Conservation (phyloP, 1,284 basidiomycete genomes). For the Trametes pubescens region DNA sequence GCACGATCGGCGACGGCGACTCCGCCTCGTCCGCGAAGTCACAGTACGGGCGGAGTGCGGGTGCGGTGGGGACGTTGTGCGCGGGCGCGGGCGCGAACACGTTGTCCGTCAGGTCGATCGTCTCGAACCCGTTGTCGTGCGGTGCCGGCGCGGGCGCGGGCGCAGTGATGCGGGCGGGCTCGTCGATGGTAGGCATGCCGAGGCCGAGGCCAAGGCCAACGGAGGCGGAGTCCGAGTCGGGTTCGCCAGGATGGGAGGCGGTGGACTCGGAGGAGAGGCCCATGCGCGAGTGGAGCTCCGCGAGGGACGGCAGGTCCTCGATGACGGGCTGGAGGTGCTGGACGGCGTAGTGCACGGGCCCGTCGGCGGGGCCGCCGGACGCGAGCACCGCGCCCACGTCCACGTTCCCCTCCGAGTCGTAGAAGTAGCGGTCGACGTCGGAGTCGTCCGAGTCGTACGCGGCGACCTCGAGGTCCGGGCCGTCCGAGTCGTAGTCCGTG, state of each 20-base stretch:
- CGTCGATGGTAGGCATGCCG: background rate
- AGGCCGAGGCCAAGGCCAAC: background rate
- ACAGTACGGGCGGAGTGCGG: constrained; percentile 18
- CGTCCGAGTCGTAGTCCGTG: constrained; percentile 7
- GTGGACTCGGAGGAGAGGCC: background rate
- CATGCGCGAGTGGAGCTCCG: constrained; percentile 3
- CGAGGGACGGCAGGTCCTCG: constrained; percentile 13
- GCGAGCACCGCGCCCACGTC: background rate
- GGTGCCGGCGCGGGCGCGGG: background rate
- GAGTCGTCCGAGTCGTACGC: constrained; percentile 17
- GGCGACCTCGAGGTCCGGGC: background rate
- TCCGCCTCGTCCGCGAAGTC: constrained; percentile 2
- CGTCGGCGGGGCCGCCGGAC: background rate
- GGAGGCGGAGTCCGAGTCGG: background rate
- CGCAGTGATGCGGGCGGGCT: background rate
- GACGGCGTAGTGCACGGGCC: constrained; percentile 6
- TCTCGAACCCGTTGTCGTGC: constrained; percentile 16
- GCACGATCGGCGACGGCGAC: constrained; percentile 21
- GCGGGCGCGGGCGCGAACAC: background rate
- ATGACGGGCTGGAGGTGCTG: constrained; percentile 10
- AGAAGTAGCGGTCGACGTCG: constrained; percentile 18
- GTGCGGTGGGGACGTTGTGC: constrained; percentile 1
- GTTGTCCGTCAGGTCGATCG: constrained; percentile 23
- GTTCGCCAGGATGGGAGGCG: background rate
- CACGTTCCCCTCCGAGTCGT: constrained; percentile 11